Evolutionary conservation across 1,284 basidiomycete species (phyloP).

Genomic region (Trametes hirsuta): DNA sequence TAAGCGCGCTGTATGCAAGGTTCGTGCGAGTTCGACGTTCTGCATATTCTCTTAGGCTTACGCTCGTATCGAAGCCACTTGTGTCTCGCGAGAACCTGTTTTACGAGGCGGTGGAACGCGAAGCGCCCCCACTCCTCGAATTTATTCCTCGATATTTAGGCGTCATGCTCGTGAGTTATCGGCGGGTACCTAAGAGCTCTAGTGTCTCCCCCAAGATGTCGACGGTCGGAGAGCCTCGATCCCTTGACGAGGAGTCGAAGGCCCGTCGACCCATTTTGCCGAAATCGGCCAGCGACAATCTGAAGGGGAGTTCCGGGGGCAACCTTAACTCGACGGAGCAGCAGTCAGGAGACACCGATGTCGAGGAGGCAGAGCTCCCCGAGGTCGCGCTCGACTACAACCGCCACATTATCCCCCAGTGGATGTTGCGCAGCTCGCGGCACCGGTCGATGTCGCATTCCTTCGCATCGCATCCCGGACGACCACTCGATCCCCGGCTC

Average conservation of each 20-base stretch:
- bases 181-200: constrained; percentile 57
- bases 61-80: constrained; percentile 68
- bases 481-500: constrained; percentile 27
- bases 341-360: constrained; percentile 47
- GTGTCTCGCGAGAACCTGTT: constrained; percentile 97
- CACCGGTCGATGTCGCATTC: constrained; percentile 59
- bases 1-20: constrained; percentile 97
- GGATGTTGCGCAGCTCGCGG: constrained; percentile 71
- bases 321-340: constrained; percentile 22
- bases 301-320: constrained; percentile 5
- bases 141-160: constrained; percentile 98
- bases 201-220: constrained; percentile 23
- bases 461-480: constrained; percentile 24
- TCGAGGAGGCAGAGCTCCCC: constrained; percentile 76
- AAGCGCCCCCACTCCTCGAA: constrained; percentile 87
- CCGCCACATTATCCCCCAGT: constrained; percentile 94
- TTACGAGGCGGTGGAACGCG: constrained; percentile 94
- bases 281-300: constrained; percentile 41
- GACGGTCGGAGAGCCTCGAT: constrained; percentile 12
- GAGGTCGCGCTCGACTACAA: constrained; percentile 93
- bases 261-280: constrained; percentile 34
- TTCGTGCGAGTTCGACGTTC: constrained; percentile 42
- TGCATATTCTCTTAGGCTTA: neutral
- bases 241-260: constrained; percentile 1
- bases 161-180: constrained; percentile 97